Base-by-base conservation (phyloP, 495 filamentous ascomycete species). In the Talaromyces trachyspermus region DNA sequence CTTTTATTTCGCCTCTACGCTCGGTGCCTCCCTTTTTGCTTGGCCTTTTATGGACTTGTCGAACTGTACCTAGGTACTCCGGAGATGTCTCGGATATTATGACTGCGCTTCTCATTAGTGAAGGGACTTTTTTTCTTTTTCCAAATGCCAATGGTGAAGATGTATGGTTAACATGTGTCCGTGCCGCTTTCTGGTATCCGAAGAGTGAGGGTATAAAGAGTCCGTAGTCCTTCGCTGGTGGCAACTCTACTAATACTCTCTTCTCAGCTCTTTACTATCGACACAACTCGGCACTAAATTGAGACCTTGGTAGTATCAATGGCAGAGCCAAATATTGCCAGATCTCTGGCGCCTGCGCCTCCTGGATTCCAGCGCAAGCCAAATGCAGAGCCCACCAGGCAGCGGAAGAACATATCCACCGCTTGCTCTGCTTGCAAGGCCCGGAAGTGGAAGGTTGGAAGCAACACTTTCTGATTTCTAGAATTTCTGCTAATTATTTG, bases 341-440 rank as follows among this genome's bases (percentile, higher is more conserved):
- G 32, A 26, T 46, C 44, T 23, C 25, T 46, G 32, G 44, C 44
- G 14, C 44, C 44, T 35, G 44, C 44, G 8, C 44, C 44, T 37
- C 44, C 44, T 17, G 44, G 44, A 11, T 46, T 35, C 20, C 44
- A 46, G 22, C 44, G 44, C 20, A 46, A 22, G 10, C 30, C 17
- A 10, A 46, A 23, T 37, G 18, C 20, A 25, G 44, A 46, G 17
- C 29, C 27, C 11, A 14, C 19, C 9, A 41, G 23, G 24, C 37
- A 15, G 5, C 39, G 49, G 12, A 37, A 46, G 25, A 43, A 50
- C 41, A 55, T 59, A 36, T 54, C 55, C 3, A 58, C 57, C 15
- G 61, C 61, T 5, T 64, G 61, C 48, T 26, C 40, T 18, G 54
- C 61, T 12, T 64, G 61, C 52, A 64, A 64, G 43, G 33, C 56